Conservation (phyloP, 2,329 filamentous ascomycete genomes). For the Magnaporthales sp. region DNA sequence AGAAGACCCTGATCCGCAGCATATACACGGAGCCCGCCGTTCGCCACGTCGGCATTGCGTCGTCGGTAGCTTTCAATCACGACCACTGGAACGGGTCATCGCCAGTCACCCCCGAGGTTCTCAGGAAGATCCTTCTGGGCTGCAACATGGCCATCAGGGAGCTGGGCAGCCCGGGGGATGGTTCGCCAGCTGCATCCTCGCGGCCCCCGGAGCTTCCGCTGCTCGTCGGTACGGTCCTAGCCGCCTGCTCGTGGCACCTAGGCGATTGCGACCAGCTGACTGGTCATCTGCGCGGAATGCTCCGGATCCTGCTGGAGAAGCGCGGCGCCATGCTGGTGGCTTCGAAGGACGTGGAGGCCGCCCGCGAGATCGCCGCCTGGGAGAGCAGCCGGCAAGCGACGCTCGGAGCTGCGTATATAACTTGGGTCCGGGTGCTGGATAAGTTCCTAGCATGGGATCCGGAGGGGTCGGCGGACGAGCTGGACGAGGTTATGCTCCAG, state of each 20-base stretch:
- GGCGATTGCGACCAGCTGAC: neutral
- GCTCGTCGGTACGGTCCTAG: neutral
- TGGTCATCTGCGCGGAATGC: neutral
- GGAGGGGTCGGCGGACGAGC: neutral
- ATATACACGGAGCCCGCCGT: neutral
- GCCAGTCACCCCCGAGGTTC: neutral
- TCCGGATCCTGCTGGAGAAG: neutral
- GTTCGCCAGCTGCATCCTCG: neutral
- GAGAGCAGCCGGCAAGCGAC: neutral
- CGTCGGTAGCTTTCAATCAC: neutral
- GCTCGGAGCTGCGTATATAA: neutral
- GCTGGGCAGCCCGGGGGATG: neutral
- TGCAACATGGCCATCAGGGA: neutral
- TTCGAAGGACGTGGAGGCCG: neutral
- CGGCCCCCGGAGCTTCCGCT: neutral
- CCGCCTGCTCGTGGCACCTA: neutral
- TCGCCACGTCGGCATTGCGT: neutral
- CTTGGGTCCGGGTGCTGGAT: neutral
- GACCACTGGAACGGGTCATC: neutral
- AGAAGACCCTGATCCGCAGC: neutral
- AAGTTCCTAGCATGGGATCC: neutral
- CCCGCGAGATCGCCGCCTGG: neutral
- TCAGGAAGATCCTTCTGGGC: neutral
- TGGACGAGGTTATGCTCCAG: neutral
- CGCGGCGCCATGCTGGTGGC: neutral